phyloP scores from a whole-genome alignment of 1,139 yeast genomes.

The Lodderomyces orthopsilosis region DNA sequence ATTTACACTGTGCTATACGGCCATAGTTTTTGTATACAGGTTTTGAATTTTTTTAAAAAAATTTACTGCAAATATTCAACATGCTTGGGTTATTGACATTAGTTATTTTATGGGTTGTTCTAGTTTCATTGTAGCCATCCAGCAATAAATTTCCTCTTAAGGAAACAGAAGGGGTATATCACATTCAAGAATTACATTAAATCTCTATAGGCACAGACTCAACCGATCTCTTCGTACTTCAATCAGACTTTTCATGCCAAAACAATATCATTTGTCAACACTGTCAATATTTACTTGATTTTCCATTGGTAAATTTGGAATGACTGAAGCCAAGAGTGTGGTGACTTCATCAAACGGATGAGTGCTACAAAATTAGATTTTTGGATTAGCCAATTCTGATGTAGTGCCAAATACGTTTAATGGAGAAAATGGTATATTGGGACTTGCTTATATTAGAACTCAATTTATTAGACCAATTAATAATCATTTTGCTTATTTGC shows the following conservation, averaged over 20 bases:
- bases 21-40: no score
- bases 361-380: slow-evolving; percentile 6
- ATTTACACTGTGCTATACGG: no score
- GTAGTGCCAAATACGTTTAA: slow-evolving; percentile 4
- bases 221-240: slow-evolving; percentile 19
- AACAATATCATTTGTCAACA: slow-evolving; percentile 15
- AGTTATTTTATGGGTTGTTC: background rate
- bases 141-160: slow-evolving; percentile 1
- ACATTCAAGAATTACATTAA: slow-evolving; percentile 12
- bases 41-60: background rate
- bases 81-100: background rate
- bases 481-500: slow-evolving; percentile 15
- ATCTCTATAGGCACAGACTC: slow-evolving; percentile 24
- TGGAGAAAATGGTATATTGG: slow-evolving; percentile 18
- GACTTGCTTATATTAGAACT: slow-evolving; percentile 18
- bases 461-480: slow-evolving; percentile 16
- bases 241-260: slow-evolving; percentile 9
- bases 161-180: slow-evolving; percentile 12
- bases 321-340: background rate
- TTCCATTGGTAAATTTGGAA: slow-evolving; percentile 15
- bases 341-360: slow-evolving; percentile 1
- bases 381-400: slow-evolving; percentile 8
- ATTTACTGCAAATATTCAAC: background rate
- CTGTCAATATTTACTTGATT: slow-evolving; percentile 10
- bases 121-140: background rate